phyloP scores from a whole-genome alignment of 2,329 filamentous ascomycete species.

The Metarhizium brunneum region DNA sequence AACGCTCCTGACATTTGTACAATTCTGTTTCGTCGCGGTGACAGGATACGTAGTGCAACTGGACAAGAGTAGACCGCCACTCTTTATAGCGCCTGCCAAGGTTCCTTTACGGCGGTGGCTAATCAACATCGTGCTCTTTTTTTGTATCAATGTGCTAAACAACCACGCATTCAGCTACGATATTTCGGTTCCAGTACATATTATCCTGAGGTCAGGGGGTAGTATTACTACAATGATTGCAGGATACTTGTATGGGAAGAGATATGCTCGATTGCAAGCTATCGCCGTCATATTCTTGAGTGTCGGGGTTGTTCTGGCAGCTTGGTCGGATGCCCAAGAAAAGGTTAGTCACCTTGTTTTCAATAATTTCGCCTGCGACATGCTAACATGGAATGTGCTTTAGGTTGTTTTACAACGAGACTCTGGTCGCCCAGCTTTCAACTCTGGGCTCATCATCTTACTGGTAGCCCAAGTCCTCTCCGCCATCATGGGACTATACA shows the following conservation, averaged over 20 bases:
- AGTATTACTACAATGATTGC: slow-evolving; percentile 92
- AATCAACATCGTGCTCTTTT: slow-evolving; percentile 83
- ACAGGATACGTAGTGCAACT: slow-evolving; percentile 71
- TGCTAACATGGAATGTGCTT: background rate
- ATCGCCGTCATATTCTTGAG: slow-evolving; percentile 77
- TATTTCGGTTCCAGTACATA: slow-evolving; percentile 93
- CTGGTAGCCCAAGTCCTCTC: slow-evolving; percentile 84
- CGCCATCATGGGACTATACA: slow-evolving; percentile 91
- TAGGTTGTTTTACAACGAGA: background rate
- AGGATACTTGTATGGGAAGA: slow-evolving; percentile 79
- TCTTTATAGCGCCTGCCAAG: slow-evolving; percentile 66
- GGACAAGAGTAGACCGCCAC: slow-evolving; percentile 54
- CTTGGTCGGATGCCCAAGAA: slow-evolving; percentile 77
- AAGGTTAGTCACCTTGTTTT: slow-evolving; percentile 49
- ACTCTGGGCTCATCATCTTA: slow-evolving; percentile 68
- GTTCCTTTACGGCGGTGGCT: slow-evolving; percentile 81
- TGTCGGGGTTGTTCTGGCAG: slow-evolving; percentile 75
- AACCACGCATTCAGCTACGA: slow-evolving; percentile 97
- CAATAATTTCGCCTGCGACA: background rate
- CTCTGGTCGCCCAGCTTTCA: slow-evolving; percentile 20
- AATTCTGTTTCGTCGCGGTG: slow-evolving; percentile 74
- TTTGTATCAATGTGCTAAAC: slow-evolving; percentile 89
- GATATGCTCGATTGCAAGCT: slow-evolving; percentile 72
- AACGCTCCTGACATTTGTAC: slow-evolving; percentile 79
- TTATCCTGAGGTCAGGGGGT: slow-evolving; percentile 89